A percentile compares a stretch with the other conserved stretches of the same genome.
These are phyloP conservation scores for Hymenoscyphus linearis DNA, from an alignment of 2,329 filamentous ascomycete genomes.

Conservation along the genomic window DNA sequence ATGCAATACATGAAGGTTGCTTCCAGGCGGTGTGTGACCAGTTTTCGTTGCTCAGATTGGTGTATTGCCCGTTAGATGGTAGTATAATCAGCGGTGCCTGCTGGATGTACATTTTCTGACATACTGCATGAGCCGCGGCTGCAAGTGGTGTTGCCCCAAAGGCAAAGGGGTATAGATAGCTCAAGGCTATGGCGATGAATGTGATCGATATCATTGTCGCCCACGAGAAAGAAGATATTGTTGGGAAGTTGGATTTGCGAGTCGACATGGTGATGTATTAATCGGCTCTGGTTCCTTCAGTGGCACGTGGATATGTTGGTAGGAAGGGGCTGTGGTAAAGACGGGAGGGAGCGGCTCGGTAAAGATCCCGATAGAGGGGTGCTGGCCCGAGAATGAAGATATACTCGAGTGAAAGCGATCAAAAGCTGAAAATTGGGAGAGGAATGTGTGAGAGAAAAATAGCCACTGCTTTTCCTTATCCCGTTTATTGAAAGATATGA, in stretches of 20 bases:
- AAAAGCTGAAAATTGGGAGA: no score
- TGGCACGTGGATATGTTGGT: no score
- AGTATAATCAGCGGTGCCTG: neutral
- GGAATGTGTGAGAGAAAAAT: no score
- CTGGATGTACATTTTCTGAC: neutral
- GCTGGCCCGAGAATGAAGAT: no score
- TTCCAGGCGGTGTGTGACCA: slow-evolving; percentile 1
- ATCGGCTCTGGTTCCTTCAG: no score
- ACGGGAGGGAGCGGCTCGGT: no score
- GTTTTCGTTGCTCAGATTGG: neutral
- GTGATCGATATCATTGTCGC: neutral
- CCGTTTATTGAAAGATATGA: no score
- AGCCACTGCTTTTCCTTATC: no score
- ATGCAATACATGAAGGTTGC: neutral
- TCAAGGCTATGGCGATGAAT: neutral
- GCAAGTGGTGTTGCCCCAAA: neutral
- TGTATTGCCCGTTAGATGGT: neutral
- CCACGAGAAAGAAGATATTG: neutral
- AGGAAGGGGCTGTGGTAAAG: no score
- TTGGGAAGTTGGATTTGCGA: neutral
- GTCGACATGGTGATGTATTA: neutral
- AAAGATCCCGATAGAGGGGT: no score
- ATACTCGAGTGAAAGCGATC: no score
- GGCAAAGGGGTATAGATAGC: neutral
- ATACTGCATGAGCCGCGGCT: neutral